Evolutionary conservation across 371 early-diverging fungal genomes (phyloP).

Genomic region (Basidiobolus meristosporus): DNA sequence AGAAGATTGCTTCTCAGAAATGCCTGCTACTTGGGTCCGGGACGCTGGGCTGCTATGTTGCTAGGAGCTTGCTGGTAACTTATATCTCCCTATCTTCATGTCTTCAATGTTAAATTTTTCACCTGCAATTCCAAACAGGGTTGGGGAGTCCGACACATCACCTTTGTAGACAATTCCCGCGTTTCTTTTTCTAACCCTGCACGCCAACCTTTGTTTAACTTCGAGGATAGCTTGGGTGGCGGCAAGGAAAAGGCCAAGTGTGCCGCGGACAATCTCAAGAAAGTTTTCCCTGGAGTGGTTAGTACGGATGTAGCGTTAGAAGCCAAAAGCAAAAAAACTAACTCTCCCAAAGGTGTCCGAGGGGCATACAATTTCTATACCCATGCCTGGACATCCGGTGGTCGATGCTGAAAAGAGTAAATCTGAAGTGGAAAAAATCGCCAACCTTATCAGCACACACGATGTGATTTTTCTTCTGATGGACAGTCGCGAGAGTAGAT

Average conservation of each 20-base stretch:
- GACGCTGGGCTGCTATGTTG: constrained; percentile 90
- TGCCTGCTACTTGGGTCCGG: constrained; percentile 85
- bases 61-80: constrained; percentile 45
- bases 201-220: constrained; percentile 83
- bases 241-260: constrained; percentile 70
- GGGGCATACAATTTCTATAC: constrained; percentile 57
- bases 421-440: constrained; percentile 28
- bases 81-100: not conserved
- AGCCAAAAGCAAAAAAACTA: not conserved
- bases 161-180: constrained; percentile 80
- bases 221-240: constrained; percentile 64
- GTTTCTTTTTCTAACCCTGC: constrained; percentile 92
- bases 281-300: constrained; percentile 66
- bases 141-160: constrained; percentile 86
- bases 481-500: constrained; percentile 87
- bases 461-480: constrained; percentile 81
- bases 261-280: constrained; percentile 53
- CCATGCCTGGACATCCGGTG: constrained; percentile 86
- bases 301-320: constrained; percentile 2
- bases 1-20: constrained; percentile 45
- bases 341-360: constrained; percentile 23
- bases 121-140: constrained; percentile 25
- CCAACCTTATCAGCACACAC: constrained; percentile 39
- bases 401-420: constrained; percentile 15
- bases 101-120: not conserved